Percentiles rank a stretch among this genome's conserved stretches.
Conservation (phyloP, 148 eudicot genomes). For the Chenopodium berlandieri region DNA sequence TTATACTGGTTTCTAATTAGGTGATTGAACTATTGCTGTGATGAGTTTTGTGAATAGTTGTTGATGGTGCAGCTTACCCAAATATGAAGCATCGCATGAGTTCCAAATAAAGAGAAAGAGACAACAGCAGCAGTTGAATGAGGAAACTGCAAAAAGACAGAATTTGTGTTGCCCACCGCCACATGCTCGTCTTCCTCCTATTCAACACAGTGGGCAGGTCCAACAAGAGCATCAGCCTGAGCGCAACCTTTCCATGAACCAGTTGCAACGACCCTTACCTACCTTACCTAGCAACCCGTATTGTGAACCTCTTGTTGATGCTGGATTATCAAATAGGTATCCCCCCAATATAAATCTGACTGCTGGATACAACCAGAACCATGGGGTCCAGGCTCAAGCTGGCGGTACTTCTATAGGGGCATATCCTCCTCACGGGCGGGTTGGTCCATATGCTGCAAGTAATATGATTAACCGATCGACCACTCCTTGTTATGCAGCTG, state of each 20-base stretch:
- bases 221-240: conserved; percentile 43
- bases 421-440: conserved; percentile 57
- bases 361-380: conserved; percentile 53
- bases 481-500: conserved; percentile 41
- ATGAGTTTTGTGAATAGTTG: background rate
- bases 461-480: conserved; percentile 35
- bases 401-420: conserved; percentile 46
- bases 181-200: conserved; percentile 65
- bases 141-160: conserved; percentile 63
- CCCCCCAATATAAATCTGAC: conserved; percentile 52
- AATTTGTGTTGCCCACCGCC: conserved; percentile 63
- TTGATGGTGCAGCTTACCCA: conserved; percentile 54
- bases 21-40: background rate
- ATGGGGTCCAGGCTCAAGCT: conserved; percentile 40
- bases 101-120: conserved; percentile 78
- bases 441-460: conserved; percentile 38
- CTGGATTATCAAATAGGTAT: conserved; percentile 37
- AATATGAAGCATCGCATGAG: conserved; percentile 78
- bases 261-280: conserved; percentile 39
- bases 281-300: conserved; percentile 47
- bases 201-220: conserved; percentile 54
- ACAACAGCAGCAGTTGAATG: conserved; percentile 66
- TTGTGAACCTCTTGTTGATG: conserved; percentile 53
- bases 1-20: background rate
- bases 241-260: conserved; percentile 40